Evolutionary conservation across 1,139 yeast genomes (phyloP), one percentile per base, ranked within the genome.

Genomic region (Pichia sp.): DNA sequence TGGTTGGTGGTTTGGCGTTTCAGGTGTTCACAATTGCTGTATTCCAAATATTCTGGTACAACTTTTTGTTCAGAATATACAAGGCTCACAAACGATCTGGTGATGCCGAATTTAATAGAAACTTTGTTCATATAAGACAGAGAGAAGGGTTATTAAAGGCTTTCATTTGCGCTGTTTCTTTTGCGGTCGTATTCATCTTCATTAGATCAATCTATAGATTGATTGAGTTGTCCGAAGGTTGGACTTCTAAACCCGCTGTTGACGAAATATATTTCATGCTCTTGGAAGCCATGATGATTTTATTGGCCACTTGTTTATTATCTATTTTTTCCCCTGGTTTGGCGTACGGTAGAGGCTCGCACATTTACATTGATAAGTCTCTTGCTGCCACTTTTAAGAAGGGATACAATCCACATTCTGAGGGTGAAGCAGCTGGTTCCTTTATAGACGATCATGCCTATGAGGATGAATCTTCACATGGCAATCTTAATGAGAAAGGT

Each of bases 151-250:
- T 68, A 39, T 75, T 81, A 52, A 58, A 62, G 16, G 72, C 64
- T 45, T 77, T 76, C 57, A 79, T 84, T 1, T 49, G 68, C 34
- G 81, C 74, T 2, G 61, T 81, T 23, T 67, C 81, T 0, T 41
- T 67, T 8, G 71, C 85, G 1, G 81, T 82, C 3, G 32, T 81
- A 8, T 73, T 76, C 10, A 72, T 87, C 38, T 84, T 75, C 55
- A 72, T 78, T 44, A 77, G 97, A 63, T 85, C 94, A 61, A 69
- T 84, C 36, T 90, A 86, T 64, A 76, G 97, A 64, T 79, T 87
- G 44, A 76, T 79, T 27, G 97, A 90, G 62, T 71, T 88, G 49
- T 69, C 82, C 3, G 77, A 81, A 56, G 96, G 97, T 16, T 88
- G 88, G 79, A 44, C 56, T 4, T 95, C 96, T 0, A 73, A 69